These are phyloP conservation scores for Cercospora nicotianae DNA, from an alignment of 2,329 filamentous ascomycete genomes.

Conservation along the genomic window DNA sequence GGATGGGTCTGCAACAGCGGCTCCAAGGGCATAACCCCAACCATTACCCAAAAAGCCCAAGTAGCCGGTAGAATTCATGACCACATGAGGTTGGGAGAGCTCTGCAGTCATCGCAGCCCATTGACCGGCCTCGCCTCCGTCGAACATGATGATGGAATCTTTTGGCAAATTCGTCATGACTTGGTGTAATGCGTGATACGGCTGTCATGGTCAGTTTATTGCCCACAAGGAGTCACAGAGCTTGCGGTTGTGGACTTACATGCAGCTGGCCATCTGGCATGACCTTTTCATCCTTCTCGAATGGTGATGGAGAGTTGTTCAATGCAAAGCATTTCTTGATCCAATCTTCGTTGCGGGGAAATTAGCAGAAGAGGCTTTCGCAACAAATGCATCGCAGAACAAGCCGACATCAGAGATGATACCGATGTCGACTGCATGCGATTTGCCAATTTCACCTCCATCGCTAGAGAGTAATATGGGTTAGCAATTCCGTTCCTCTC, in stretches of 20 bases:
- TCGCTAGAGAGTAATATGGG: slow-evolving; percentile 29
- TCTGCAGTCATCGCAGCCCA: slow-evolving; percentile 41
- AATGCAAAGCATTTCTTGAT: slow-evolving; percentile 33
- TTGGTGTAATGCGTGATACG: slow-evolving; percentile 45
- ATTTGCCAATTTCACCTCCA: slow-evolving; percentile 47
- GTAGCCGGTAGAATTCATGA: slow-evolving; percentile 40
- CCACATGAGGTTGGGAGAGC: slow-evolving; percentile 30
- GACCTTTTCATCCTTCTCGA: slow-evolving; percentile 26
- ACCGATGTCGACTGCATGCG: slow-evolving; percentile 41
- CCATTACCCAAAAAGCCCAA: slow-evolving; percentile 51
- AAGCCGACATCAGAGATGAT: slow-evolving; percentile 45
- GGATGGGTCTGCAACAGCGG: slow-evolving; percentile 44
- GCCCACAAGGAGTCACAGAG: not conserved
- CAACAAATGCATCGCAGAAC: slow-evolving; percentile 33
- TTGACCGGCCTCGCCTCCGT: slow-evolving; percentile 44
- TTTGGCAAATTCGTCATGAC: slow-evolving; percentile 42
- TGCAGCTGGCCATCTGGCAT: slow-evolving; percentile 37
- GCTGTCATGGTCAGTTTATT: slow-evolving; percentile 36
- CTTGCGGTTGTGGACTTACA: not conserved
- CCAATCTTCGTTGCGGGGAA: slow-evolving; percentile 29
- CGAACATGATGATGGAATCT: slow-evolving; percentile 43
- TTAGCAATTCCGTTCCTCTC: not conserved
- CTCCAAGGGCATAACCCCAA: slow-evolving; percentile 49
- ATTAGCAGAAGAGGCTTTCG: slow-evolving; percentile 14
- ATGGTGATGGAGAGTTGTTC: slow-evolving; percentile 30